Evolutionary conservation across 2,329 filamentous ascomycete genomes (phyloP), one percentile per base, ranked within the genome.

Genomic region (Botrytis byssoidea): DNA sequence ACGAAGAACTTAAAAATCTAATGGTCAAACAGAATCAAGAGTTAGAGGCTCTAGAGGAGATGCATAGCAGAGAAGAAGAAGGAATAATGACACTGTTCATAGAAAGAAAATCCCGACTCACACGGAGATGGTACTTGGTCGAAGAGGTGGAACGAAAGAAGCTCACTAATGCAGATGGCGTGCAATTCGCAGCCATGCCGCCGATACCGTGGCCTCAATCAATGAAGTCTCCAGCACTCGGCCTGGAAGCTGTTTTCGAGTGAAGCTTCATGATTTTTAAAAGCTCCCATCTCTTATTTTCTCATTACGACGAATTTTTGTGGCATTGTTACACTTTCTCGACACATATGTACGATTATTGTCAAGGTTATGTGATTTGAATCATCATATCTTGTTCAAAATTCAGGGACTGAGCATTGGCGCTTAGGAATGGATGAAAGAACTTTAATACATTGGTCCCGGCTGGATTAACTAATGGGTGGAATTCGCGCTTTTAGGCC

Each of bases 71-170:
- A 12, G 88, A 91, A 77, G 85, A 87, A 73, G 85, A 88, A 37
- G 79, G 79, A 18, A 79, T 89, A n/a, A 77, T 82, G 6, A 80
- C 76, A 25, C 81, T 84, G 1, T 88, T 90, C 75, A 76, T 78
- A 4, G 81, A 83, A 29, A 84, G 88, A 32, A 85, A 83, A 77
- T 78, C 81, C 8, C 83, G 83, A 68, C 77, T 90, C 61, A 80
- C 83, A 16, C 82, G 83, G 60, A 83, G 88, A 72, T 91, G 89
- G 89, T 80, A 81, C 44, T 78, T 90, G 12, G 83, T 83, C 32
- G 85, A 86, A 69, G 85, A 88, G 76, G 85, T 90, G 25, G 80
- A 88, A 74, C 84, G 87, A 74, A 86, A 83, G 74, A 86, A 88
- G 77, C 79, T 90, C 66, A 86, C 89, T 77, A 80, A 81, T 20